Base-by-base conservation (phyloP, 1,284 basidiomycete species). In the Trichosporon asahii region DNA sequence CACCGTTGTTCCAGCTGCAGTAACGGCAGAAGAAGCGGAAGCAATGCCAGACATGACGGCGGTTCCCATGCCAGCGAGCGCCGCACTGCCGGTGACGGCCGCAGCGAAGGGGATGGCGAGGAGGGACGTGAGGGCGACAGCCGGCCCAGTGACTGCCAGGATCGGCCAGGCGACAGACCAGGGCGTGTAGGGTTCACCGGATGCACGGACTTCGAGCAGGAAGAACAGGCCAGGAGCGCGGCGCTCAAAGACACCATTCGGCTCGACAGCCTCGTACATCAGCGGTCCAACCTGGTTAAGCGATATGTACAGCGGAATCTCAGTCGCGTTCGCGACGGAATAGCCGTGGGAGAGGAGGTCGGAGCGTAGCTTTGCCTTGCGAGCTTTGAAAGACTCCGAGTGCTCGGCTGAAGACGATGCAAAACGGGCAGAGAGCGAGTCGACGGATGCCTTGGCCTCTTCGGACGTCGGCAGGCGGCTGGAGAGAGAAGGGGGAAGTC, bases 261-360 rank as follows among this genome's bases (percentile, higher is more conserved):
- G 63, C 35, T 37, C 35, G 14, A 64, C 63, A 2, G 63, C 63
- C 21, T 64, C 63, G 35, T 64, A 64, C 63, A 64, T 64, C 2
- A 64, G 63, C 21, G 63, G 63, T 9, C 63, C 63, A 37, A 64
- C 35, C 37, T 64, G 63, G 63, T 64, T 64, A 2, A 64, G 63
- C 35, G 63, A 64, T 12, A 64, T 64, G 63, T 64, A 64, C 4
- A 64, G 63, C 23, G 63, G 63, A 18, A 64, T 64, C 63, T 64
- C 18, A 11, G 63, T 64, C 2, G 63, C 63, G 63, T 64, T 64
- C 4, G 63, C 63, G 0, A 64, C 37, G 2, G 35, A 40, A 14
- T 64, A 64, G 35, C 63, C 63, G 63, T 64, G 63, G 6, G 63
- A 64, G 12, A 64, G 15, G 11, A 64, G 25, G 1, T 64, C 63